These are phyloP conservation scores for Aspergillus sp. DNA, from an alignment of 2,329 filamentous ascomycete genomes.

Conservation along the genomic window DNA sequence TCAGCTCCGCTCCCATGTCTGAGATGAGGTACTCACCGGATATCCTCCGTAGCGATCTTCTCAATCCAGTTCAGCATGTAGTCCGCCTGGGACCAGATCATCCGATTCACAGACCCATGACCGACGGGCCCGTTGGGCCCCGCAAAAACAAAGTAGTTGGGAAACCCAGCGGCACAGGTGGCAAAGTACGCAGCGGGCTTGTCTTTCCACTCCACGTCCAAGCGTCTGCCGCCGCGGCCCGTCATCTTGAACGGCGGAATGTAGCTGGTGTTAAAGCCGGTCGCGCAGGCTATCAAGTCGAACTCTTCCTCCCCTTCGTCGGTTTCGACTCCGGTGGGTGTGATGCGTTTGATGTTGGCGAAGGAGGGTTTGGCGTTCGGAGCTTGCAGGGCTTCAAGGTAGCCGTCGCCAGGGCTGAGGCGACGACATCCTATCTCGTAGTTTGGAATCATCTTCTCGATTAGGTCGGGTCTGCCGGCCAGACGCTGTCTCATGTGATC, in stretches of 20 bases:
- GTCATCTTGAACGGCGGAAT: slow-evolving; percentile 34
- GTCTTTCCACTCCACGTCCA: slow-evolving; percentile 21
- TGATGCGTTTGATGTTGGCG: slow-evolving; percentile 21
- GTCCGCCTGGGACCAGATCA: slow-evolving; percentile 15
- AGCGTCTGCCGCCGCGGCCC: slow-evolving; percentile 21
- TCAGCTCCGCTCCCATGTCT: background rate
- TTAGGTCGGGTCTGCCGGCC: slow-evolving; percentile 13
- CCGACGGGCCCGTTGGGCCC: slow-evolving; percentile 22
- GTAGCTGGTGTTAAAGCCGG: slow-evolving; percentile 41
- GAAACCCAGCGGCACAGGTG: slow-evolving; percentile 17
- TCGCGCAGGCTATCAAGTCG: slow-evolving; percentile 37
- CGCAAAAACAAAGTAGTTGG: slow-evolving; percentile 30
- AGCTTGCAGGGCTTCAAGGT: slow-evolving; percentile 24
- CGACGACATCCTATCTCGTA: slow-evolving; percentile 26
- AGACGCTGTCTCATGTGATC: slow-evolving; percentile 20
- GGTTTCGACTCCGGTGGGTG: slow-evolving; percentile 18
- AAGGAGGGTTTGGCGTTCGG: slow-evolving; percentile 21
- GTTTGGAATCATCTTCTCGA: slow-evolving; percentile 21
- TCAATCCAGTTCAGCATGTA: slow-evolving; percentile 27
- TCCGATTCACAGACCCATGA: slow-evolving; percentile 20
- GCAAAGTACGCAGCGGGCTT: slow-evolving; percentile 24
- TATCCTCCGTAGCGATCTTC: slow-evolving; percentile 23
- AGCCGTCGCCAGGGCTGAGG: slow-evolving; percentile 27
- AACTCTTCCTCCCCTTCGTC: slow-evolving; percentile 19
- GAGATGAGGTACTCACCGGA: slow-evolving; percentile 6